Evolutionary conservation across 129 eudicot species (phyloP).

Genomic region (Lactuca sativa): DNA sequence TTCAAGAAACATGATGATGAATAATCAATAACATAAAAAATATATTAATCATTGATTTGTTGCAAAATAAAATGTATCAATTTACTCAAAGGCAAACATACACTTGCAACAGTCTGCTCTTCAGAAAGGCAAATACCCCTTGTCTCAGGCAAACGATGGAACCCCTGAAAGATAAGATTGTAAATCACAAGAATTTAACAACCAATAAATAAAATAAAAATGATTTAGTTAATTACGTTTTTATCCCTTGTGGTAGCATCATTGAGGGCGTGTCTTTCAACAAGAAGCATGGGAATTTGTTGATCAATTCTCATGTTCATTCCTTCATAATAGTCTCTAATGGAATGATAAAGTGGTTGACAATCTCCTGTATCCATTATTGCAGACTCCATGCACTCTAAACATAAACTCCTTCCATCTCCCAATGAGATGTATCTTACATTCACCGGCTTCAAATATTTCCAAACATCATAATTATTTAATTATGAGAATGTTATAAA

Average conservation of each 20-base stretch:
- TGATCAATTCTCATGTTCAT: constrained; percentile 97
- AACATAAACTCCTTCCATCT: constrained; percentile 93
- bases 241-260: constrained; percentile 96
- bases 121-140: constrained; percentile 98
- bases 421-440: constrained; percentile 75
- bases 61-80: background rate
- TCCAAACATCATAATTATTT: constrained; percentile 1
- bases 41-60: too few species aligned
- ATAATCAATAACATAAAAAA: too few species aligned
- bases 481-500: background rate
- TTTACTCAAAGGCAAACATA: constrained; percentile 39
- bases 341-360: constrained; percentile 93
- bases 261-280: constrained; percentile 94
- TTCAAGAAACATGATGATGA: too few species aligned
- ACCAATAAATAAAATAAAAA: background rate
- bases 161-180: constrained; percentile 52
- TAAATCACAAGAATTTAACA: constrained; percentile 21
- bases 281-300: constrained; percentile 96
- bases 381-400: constrained; percentile 97
- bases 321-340: constrained; percentile 96
- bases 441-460: constrained; percentile 62
- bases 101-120: constrained; percentile 91
- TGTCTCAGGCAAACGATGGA: constrained; percentile 99
- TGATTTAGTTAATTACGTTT: constrained; percentile 42
- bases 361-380: constrained; percentile 99